phyloP scores from a whole-genome alignment of 495 filamentous ascomycete genomes.

The Aspergillus sclerotioniger region DNA sequence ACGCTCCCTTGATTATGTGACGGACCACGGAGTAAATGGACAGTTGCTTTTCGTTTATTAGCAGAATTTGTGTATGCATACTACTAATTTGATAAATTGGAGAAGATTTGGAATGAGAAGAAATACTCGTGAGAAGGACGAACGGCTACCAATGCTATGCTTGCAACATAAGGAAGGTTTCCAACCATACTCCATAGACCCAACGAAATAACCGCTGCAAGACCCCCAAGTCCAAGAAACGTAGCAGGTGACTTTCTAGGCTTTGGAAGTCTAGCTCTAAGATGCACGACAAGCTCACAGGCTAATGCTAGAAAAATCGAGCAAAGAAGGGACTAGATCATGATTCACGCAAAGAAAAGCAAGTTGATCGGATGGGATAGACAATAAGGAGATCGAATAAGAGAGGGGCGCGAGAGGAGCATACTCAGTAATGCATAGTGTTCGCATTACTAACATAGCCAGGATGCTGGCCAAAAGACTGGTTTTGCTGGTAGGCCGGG shows the following conservation, averaged over 20 bases:
- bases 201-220: background rate
- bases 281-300: slow-evolving; percentile 5
- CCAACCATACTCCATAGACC: background rate
- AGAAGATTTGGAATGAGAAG: no score
- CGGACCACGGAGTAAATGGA: no score
- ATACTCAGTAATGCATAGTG: slow-evolving; percentile 23
- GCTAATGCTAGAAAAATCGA: slow-evolving; percentile 7
- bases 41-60: no score
- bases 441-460: slow-evolving; percentile 28
- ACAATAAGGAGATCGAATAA: slow-evolving; percentile 8
- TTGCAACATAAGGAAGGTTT: background rate
- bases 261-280: slow-evolving; percentile 26
- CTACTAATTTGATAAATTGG: no score
- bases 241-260: slow-evolving; percentile 2
- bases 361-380: slow-evolving; percentile 4
- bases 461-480: slow-evolving; percentile 26
- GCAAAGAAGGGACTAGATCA: slow-evolving; percentile 10
- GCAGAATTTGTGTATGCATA: no score
- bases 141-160: background rate
- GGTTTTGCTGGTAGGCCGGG: slow-evolving; percentile 29
- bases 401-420: background rate
- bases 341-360: slow-evolving; percentile 6
- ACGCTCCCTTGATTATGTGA: no score
- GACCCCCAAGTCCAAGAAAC: background rate
- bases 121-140: background rate